A percentile compares a stretch with the other conserved stretches of the same genome.
phyloP scores from a whole-genome alignment of 2,329 filamentous ascomycete genomes.

The Mycosphaerella sp. region DNA sequence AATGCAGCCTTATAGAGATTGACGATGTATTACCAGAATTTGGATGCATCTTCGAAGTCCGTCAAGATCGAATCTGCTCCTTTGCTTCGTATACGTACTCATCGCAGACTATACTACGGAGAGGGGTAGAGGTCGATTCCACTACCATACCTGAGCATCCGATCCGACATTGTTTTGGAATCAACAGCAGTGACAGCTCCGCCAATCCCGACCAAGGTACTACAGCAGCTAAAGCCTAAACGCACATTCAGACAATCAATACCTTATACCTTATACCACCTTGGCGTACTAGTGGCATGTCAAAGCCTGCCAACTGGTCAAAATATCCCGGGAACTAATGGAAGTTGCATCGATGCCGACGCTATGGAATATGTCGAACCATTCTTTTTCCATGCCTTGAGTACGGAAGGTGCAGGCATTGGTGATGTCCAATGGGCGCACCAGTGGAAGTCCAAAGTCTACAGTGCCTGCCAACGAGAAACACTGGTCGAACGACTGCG shows the following conservation, averaged over 20 bases:
- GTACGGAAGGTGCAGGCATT: neutral
- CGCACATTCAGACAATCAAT: neutral
- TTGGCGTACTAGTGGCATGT: neutral
- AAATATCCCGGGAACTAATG: neutral
- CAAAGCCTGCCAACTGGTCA: slow-evolving; percentile 1
- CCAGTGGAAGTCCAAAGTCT: slow-evolving; percentile 8
- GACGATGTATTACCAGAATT: neutral
- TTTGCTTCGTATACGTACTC: no score
- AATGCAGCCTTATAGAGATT: neutral
- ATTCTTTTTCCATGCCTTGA: neutral
- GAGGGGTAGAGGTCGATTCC: neutral
- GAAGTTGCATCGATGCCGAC: neutral
- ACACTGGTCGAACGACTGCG: slow-evolving; percentile 5
- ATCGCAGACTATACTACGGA: neutral
- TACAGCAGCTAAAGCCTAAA: neutral
- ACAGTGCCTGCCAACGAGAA: slow-evolving; percentile 1
- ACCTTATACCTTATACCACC: no score
- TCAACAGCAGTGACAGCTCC: neutral
- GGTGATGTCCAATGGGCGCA: neutral
- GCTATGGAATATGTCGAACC: neutral
- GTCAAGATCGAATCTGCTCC: no score
- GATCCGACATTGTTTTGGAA: neutral
- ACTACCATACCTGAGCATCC: neutral
- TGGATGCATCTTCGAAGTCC: neutral
- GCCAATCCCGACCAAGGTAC: neutral